Base-by-base conservation (phyloP, 306 rosid species). In the Prosopis cineraria region DNA sequence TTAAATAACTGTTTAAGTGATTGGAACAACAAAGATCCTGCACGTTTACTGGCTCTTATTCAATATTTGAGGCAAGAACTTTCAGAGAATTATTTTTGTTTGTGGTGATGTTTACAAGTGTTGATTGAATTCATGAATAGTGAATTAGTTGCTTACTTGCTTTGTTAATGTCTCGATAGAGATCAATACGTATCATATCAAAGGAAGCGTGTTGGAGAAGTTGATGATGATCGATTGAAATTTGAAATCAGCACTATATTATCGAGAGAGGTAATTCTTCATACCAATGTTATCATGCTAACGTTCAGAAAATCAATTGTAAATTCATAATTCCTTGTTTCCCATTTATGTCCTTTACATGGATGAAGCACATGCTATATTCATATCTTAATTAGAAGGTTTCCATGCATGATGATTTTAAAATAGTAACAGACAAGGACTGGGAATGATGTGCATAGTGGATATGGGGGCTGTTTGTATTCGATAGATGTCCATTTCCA, bases 221-320 rank as follows among this genome's bases (percentile, higher is more conserved):
- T 96, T 12, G 93, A 93, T 41, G 99, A 96, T 68, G 99, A 90
- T 41, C 83, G 98, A 20, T 82, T 96, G 91, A 96, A 84, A 78
- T 96, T 96, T 72, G 99, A 96, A 85, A 68, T 91, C 74, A 88
- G 94, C 82, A 96, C 99, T 37, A 83, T 93, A 79, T 24, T 90
- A 34, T 84, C 88, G 29, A 87, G 98, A 80, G 98, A 96, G 99
- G 99, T 91, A 91, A 64, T 63, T 45, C 39, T 31, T 75, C 16
- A 13, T 6, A 33, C 70, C 37, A 24, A 3, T 65, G 37, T n/a
- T 37, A n/a, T 65, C 14, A 65, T 37, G 29, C 30, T 48, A 41
- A 6, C 70, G 36, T 70, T 71, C 37, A 7, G 53, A 63, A 70
- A 60, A 29, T 70, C 47, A 40, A 76, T 34, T 22, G 67, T 25